Conservation (phyloP, 495 filamentous ascomycete species). For the Aspergillus wentii region DNA sequence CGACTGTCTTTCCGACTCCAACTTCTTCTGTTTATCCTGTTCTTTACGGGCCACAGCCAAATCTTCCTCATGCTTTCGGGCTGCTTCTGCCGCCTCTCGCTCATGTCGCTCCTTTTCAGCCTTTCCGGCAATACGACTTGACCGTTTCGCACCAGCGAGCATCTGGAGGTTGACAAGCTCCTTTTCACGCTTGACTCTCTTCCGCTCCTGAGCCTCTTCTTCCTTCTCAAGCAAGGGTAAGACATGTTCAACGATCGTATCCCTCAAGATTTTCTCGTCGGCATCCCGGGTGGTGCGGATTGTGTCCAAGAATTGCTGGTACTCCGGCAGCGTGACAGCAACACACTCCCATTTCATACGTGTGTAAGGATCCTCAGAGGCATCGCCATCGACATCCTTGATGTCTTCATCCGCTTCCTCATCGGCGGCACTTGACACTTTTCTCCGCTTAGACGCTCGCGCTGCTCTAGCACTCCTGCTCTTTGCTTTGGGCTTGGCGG, state of each 20-base stretch:
- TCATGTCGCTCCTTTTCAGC: constrained; percentile 70
- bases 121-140: constrained; percentile 79
- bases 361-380: constrained; percentile 38
- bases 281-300: constrained; percentile 70
- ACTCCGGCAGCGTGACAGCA: constrained; percentile 73
- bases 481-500: constrained; percentile 69
- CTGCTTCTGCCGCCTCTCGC: constrained; percentile 65
- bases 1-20: constrained; percentile 73
- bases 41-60: constrained; percentile 61
- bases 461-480: constrained; percentile 65
- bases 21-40: constrained; percentile 60
- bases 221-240: constrained; percentile 78
- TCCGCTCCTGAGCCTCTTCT: constrained; percentile 69
- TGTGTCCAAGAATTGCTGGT: constrained; percentile 63
- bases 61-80: constrained; percentile 63
- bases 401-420: constrained; percentile 52
- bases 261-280: constrained; percentile 74
- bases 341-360: constrained; percentile 88
- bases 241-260: constrained; percentile 66
- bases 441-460: constrained; percentile 70
- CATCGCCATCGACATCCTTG: constrained; percentile 33
- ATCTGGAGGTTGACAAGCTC: constrained; percentile 76
- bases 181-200: constrained; percentile 65
- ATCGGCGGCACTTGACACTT: constrained; percentile 50
- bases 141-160: constrained; percentile 88